A percentile compares a stretch with the other conserved stretches of the same genome.
These are phyloP conservation scores for Selaginella tamariscina DNA, from an alignment of 75 land plant genomes.

Conservation along the genomic window DNA sequence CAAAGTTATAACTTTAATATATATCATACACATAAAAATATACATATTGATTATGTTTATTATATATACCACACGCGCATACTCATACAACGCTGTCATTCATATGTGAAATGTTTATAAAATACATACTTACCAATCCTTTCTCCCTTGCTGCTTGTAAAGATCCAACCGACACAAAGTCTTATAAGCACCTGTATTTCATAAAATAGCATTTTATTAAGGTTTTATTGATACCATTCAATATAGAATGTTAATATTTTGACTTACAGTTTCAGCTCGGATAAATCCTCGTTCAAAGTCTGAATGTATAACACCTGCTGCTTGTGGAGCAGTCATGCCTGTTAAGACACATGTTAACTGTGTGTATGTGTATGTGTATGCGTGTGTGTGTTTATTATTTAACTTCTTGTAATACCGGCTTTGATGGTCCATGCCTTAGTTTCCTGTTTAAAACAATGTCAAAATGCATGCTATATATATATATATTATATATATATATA, in stretches of 20 bases:
- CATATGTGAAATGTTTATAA: too few relatives aligned
- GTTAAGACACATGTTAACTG: constrained; percentile 11
- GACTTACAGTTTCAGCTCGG: constrained; percentile 96
- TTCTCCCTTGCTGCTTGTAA: constrained; percentile 80
- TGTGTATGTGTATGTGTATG: neutral
- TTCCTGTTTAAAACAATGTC: constrained; percentile 37
- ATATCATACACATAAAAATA: neutral
- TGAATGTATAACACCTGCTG: constrained; percentile 96
- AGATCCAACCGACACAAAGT: constrained; percentile 86
- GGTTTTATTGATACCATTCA: neutral
- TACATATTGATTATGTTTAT: neutral
- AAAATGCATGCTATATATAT: neutral
- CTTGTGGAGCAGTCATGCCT: constrained; percentile 99
- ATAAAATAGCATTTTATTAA: neutral
- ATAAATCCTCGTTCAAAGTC: constrained; percentile 98
- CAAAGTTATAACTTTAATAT: neutral
- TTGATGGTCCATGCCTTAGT: constrained; percentile 96
- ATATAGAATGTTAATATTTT: neutral
- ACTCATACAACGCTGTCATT: too few relatives aligned
- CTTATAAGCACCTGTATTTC: constrained; percentile 57
- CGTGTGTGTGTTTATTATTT: neutral
- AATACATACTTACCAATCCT: constrained; percentile 61
- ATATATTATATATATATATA: too few relatives aligned
- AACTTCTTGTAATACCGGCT: constrained; percentile 39
- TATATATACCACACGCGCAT: neutral